phyloP scores from a whole-genome alignment of 1,139 yeast species.

The Nadsonia starkeyi-henricii region DNA sequence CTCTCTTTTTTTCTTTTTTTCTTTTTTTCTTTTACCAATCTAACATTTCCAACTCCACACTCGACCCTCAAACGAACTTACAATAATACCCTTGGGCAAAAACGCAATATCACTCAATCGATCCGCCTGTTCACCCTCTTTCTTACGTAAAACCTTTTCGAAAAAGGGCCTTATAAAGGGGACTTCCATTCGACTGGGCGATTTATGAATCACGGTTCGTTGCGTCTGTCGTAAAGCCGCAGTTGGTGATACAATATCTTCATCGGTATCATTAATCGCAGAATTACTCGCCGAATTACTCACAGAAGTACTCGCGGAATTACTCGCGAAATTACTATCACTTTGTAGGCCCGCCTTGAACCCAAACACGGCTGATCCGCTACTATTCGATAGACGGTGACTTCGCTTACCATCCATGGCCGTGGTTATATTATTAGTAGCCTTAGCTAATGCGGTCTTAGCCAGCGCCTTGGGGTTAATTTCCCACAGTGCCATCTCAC shows the following conservation, averaged over 20 bases:
- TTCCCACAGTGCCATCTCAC: conserved; percentile 56
- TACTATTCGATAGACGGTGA: neutral
- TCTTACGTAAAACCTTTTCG: conserved; percentile 12
- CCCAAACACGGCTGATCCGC: conserved; percentile 1
- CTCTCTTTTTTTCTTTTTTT: too few relatives aligned
- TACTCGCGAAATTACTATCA: neutral
- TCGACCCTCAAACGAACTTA: conserved; percentile 20
- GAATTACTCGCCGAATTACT: conserved; percentile 2
- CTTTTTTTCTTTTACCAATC: neutral
- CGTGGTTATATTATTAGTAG: conserved; percentile 1
- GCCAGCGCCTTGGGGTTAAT: conserved; percentile 46
- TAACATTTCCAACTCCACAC: conserved; percentile 21
- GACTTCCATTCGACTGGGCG: conserved; percentile 16
- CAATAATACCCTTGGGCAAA: conserved; percentile 14
- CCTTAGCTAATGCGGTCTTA: conserved; percentile 2
- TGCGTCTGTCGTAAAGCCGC: conserved; percentile 1
- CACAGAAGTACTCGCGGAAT: conserved; percentile 1
- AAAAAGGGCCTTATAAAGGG: conserved; percentile 20
- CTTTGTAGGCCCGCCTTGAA: neutral
- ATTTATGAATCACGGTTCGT: conserved; percentile 14
- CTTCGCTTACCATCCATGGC: conserved; percentile 1
- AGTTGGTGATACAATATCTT: neutral
- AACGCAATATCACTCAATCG: conserved; percentile 19
- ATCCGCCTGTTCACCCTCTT: conserved; percentile 16
- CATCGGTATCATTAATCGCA: conserved; percentile 1